phyloP scores from a whole-genome alignment of 257 asterid genomes.

The Solanum tacnaense region DNA sequence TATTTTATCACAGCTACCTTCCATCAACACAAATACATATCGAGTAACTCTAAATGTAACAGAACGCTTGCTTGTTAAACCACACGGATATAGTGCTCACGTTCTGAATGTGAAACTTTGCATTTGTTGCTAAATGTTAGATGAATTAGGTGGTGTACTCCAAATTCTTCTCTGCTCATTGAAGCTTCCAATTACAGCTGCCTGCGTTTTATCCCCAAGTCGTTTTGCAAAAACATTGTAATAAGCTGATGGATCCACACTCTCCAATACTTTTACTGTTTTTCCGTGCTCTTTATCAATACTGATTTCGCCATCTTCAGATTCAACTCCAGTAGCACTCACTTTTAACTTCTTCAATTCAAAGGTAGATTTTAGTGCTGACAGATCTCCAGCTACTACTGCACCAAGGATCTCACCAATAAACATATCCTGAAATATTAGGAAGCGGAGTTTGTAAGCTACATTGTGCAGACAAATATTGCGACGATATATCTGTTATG shows the following conservation, averaged over 20 bases:
- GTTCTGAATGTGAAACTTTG: neutral
- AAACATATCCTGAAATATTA: slow-evolving; percentile 42
- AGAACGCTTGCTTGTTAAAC: too few species aligned
- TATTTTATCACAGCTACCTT: too few species aligned
- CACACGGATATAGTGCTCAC: too few species aligned
- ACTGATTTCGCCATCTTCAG: slow-evolving; percentile 47
- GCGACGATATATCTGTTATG: neutral
- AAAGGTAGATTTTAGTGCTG: slow-evolving; percentile 26
- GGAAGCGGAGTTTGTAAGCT: neutral
- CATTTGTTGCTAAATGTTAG: neutral
- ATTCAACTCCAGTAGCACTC: slow-evolving; percentile 35
- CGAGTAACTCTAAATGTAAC: neutral
- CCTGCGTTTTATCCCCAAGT: slow-evolving; percentile 43
- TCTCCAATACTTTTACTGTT: slow-evolving; percentile 40
- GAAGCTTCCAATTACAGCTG: slow-evolving; percentile 73
- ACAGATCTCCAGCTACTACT: slow-evolving; percentile 36
- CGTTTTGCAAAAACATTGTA: slow-evolving; percentile 32
- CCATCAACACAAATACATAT: neutral
- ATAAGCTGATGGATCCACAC: slow-evolving; percentile 34
- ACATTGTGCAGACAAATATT: neutral
- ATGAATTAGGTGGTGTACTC: slow-evolving; percentile 21
- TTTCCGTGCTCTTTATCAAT: slow-evolving; percentile 25
- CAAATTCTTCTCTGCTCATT: slow-evolving; percentile 58
- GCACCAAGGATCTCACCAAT: slow-evolving; percentile 78
- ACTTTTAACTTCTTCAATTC: slow-evolving; percentile 23